These are phyloP conservation scores for Fusarium avenaceum DNA, from an alignment of 2,329 filamentous ascomycete species.

Conservation along the genomic window DNA sequence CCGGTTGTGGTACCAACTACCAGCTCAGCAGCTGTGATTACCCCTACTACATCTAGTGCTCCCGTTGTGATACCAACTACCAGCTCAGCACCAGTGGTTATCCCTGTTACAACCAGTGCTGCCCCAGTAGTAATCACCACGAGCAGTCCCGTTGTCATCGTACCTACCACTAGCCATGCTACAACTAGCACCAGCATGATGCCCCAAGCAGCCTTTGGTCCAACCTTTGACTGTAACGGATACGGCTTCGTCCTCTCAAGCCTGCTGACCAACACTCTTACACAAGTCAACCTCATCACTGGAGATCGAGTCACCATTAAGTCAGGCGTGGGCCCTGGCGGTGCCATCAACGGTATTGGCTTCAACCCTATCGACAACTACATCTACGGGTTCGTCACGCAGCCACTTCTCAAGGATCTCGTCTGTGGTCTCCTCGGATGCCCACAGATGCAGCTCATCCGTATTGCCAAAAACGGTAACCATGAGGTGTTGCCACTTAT, in stretches of 20 bases:
- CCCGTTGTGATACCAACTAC: too few relatives aligned
- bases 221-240: constrained; percentile 32
- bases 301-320: constrained; percentile 5
- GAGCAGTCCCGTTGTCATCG: background rate
- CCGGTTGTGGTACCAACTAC: too few relatives aligned
- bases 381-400: constrained; percentile 37
- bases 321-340: constrained; percentile 11
- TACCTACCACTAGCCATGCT: background rate
- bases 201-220: constrained; percentile 12
- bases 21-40: too few relatives aligned
- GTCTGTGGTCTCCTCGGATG: background rate
- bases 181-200: constrained; percentile 3
- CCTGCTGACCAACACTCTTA: constrained; percentile 3
- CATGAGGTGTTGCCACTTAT: background rate
- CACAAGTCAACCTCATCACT: constrained; percentile 18
- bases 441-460: constrained; percentile 21
- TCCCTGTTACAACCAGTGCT: background rate
- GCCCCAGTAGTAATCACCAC: background rate
- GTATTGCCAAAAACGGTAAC: constrained; percentile 30
- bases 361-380: constrained; percentile 44
- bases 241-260: constrained; percentile 28
- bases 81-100: too few relatives aligned
- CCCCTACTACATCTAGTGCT: too few relatives aligned
- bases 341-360: constrained; percentile 33
- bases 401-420: background rate